Conservation (phyloP, 345 rosid species). For the Mallotus nudiflorus region DNA sequence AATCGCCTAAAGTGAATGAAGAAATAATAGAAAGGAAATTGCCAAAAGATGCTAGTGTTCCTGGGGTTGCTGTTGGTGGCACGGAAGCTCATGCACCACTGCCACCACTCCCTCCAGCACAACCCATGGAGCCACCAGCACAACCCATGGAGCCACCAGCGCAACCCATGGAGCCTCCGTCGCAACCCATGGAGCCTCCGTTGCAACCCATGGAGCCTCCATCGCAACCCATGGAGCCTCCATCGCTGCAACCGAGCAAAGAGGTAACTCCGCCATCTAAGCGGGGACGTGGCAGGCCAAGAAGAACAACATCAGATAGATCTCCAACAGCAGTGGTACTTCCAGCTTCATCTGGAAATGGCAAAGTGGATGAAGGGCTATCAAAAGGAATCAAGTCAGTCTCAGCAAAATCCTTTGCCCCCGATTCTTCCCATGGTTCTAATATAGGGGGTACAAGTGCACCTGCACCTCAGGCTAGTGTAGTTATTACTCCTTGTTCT, state of each 20-base stretch:
- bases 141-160: conserved; percentile 23
- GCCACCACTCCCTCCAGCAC: conserved; percentile 19
- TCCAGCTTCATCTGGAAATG: conserved; percentile 35
- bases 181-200: conserved; percentile 21
- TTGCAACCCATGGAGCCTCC: conserved; percentile 12
- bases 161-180: conserved; percentile 21
- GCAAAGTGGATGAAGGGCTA: conserved; percentile 37
- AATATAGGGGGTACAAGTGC: conserved; percentile 24
- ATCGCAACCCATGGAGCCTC: conserved; percentile 19
- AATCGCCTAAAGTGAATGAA: conserved; percentile 58
- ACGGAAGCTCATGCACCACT: conserved; percentile 32
- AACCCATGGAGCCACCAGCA: conserved; percentile 25
- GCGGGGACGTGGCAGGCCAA: conserved; percentile 95
- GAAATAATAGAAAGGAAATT: conserved; percentile 45
- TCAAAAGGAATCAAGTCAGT: conserved; percentile 37
- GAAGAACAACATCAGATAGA: conserved; percentile 53
- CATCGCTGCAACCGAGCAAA: conserved; percentile 38
- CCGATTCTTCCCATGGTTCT: conserved; percentile 28
- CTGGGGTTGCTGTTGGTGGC: conserved; percentile 21
- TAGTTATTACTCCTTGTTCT: conserved; percentile 28
- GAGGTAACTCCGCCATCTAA: conserved; percentile 75
- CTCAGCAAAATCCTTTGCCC: conserved; percentile 29
- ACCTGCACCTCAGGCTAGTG: conserved; percentile 25
- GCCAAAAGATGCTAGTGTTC: conserved; percentile 37
- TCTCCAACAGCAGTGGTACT: conserved; percentile 35